Conservation (phyloP, 2,329 filamentous ascomycete genomes). For the Orbilia javanica region DNA sequence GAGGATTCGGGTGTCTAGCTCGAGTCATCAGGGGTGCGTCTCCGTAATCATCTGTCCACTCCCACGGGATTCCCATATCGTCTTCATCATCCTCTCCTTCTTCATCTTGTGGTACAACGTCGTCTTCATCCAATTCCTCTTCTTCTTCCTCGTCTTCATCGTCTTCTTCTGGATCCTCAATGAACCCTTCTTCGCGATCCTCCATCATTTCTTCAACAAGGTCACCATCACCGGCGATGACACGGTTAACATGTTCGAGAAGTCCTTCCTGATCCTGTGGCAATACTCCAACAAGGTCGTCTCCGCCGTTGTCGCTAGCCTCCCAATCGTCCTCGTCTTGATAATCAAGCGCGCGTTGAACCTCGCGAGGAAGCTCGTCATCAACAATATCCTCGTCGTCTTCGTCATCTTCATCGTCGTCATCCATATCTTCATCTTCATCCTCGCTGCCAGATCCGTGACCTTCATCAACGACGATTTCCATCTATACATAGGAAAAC, state of each 20-base stretch:
- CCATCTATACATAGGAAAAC: constrained; percentile 67
- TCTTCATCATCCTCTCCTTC: constrained; percentile 67
- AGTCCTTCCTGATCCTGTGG: constrained; percentile 69
- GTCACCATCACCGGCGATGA: constrained; percentile 60
- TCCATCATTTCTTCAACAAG: constrained; percentile 61
- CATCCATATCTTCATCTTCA: constrained; percentile 72
- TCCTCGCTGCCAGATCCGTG: constrained; percentile 76
- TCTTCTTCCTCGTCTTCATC: constrained; percentile 66
- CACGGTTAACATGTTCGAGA: constrained; percentile 58
- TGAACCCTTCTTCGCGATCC: constrained; percentile 62
- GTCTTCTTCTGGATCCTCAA: constrained; percentile 71
- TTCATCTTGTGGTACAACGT: constrained; percentile 70
- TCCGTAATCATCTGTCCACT: constrained; percentile 62
- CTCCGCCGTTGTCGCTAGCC: constrained; percentile 69
- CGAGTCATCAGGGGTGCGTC: constrained; percentile 62
- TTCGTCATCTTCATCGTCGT: constrained; percentile 74
- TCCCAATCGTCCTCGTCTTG: constrained; percentile 71
- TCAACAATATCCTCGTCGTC: constrained; percentile 68
- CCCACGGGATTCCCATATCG: constrained; percentile 62
- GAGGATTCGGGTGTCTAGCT: constrained; percentile 61
- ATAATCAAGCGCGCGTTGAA: constrained; percentile 49
- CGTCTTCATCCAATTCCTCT: constrained; percentile 70
- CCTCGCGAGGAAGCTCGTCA: constrained; percentile 35
- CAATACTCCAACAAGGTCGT: constrained; percentile 69
- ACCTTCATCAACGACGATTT: constrained; percentile 82